These are phyloP conservation scores for Lactarius psammicola DNA, from an alignment of 768 basidiomycete genomes.

Conservation along the genomic window DNA sequence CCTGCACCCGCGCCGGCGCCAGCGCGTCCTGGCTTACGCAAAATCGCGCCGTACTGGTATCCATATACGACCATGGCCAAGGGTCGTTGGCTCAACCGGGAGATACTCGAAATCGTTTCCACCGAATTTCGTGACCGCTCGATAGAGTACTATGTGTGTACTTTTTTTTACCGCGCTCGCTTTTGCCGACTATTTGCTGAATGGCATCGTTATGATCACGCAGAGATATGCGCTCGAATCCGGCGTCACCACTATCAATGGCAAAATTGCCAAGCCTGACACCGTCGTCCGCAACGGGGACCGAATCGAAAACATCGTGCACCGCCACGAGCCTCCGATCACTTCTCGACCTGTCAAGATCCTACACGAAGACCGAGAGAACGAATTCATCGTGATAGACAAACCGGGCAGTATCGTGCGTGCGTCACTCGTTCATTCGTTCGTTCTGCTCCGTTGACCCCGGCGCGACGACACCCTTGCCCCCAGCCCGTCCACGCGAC, in stretches of 20 bases:
- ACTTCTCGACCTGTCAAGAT: conserved; percentile 80
- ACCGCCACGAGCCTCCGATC: conserved; percentile 96
- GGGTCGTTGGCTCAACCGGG: conserved; percentile 82
- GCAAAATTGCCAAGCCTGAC: conserved; percentile 75
- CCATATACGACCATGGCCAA: conserved; percentile 94
- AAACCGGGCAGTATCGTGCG: conserved; percentile 96
- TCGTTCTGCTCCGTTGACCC: neutral
- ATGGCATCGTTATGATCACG: neutral
- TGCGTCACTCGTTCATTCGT: conserved; percentile 36
- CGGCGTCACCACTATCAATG: conserved; percentile 94
- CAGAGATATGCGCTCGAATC: conserved; percentile 77
- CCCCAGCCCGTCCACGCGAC: conserved; percentile 86
- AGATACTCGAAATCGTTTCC: conserved; percentile 87
- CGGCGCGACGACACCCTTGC: no score
- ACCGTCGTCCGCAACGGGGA: conserved; percentile 85
- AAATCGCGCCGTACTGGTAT: conserved; percentile 88
- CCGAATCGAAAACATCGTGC: conserved; percentile 91
- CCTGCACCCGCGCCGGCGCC: conserved; percentile 12
- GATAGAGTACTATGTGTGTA: conserved; percentile 92
- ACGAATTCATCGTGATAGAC: conserved; percentile 87
- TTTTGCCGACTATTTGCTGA: neutral
- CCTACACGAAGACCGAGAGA: conserved; percentile 71
- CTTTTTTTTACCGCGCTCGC: neutral
- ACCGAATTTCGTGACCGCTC: conserved; percentile 93
- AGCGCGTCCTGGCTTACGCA: conserved; percentile 56